These are phyloP conservation scores for Penicillium simplicissimum DNA, from an alignment of 495 filamentous ascomycete genomes.

Conservation along the genomic window DNA sequence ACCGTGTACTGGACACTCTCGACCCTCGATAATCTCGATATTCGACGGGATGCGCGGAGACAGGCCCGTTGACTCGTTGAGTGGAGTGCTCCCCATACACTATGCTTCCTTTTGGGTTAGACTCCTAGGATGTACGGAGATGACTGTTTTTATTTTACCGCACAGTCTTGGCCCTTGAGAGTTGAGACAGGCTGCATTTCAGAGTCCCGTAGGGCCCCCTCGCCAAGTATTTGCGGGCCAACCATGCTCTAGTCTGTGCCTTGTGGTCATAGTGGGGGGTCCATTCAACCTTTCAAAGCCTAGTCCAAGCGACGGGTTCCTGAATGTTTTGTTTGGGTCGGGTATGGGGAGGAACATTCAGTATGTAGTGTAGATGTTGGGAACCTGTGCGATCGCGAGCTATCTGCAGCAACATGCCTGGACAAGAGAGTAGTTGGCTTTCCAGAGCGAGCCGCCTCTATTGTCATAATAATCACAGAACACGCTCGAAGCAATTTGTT, in stretches of 20 bases:
- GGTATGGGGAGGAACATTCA: background rate
- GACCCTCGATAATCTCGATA: background rate
- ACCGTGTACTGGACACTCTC: background rate
- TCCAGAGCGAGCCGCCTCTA: background rate
- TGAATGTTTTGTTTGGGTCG: background rate
- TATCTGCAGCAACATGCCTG: background rate
- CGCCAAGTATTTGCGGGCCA: background rate
- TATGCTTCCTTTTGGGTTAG: background rate
- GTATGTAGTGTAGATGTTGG: background rate
- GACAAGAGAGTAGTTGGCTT: background rate
- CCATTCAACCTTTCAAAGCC: background rate
- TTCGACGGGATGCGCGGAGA: background rate
- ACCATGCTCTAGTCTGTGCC: background rate
- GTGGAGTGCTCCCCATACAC: background rate
- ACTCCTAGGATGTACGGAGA: background rate
- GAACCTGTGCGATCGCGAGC: background rate
- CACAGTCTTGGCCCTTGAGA: too few relatives aligned
- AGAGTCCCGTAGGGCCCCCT: conserved; percentile 1
- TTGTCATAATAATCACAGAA: background rate
- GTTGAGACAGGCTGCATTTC: conserved; percentile 1
- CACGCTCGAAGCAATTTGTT: too few relatives aligned
- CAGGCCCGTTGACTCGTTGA: background rate
- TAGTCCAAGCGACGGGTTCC: conserved; percentile 2
- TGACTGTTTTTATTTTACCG: background rate
- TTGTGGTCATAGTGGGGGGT: conserved; percentile 6